These are phyloP conservation scores for Didymella lethalis DNA, from an alignment of 2,329 filamentous ascomycete species.

Conservation along the genomic window DNA sequence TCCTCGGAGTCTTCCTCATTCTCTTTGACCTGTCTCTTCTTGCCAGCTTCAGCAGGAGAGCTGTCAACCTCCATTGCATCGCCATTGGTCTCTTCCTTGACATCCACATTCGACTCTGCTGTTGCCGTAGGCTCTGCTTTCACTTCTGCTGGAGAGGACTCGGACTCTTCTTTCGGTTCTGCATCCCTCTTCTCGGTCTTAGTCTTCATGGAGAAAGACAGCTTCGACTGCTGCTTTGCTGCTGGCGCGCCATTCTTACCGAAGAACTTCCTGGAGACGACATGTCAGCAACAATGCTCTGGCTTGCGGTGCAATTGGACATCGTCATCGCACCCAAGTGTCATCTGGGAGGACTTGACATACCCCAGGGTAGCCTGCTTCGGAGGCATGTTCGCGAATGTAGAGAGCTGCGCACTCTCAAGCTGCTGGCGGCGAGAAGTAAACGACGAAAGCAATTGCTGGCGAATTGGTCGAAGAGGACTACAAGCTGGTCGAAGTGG, in stretches of 20 bases:
- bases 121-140: slow-evolving; percentile 28
- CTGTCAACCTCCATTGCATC: slow-evolving; percentile 39
- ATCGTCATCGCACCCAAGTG: slow-evolving; percentile 68
- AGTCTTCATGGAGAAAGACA: slow-evolving; percentile 71
- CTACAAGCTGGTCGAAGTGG: slow-evolving; percentile 14
- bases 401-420: slow-evolving; percentile 10
- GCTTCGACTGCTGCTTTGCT: slow-evolving; percentile 76
- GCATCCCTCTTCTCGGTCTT: slow-evolving; percentile 53
- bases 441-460: slow-evolving; percentile 19
- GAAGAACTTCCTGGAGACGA: slow-evolving; percentile 79
- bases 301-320: not conserved
- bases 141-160: slow-evolving; percentile 29
- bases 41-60: slow-evolving; percentile 28
- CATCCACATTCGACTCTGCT: slow-evolving; percentile 28
- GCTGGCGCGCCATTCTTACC: slow-evolving; percentile 68
- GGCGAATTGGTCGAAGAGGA: slow-evolving; percentile 14
- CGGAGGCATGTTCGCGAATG: slow-evolving; percentile 53
- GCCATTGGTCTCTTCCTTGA: slow-evolving; percentile 31
- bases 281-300: slow-evolving; percentile 20
- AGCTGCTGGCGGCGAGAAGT: slow-evolving; percentile 13
- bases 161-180: slow-evolving; percentile 30
- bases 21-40: slow-evolving; percentile 39
- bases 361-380: slow-evolving; percentile 91
- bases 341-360: slow-evolving; percentile 76
- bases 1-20: slow-evolving; percentile 48